phyloP scores from a whole-genome alignment of 139 green algal species.

The Mesostigma viride region DNA sequence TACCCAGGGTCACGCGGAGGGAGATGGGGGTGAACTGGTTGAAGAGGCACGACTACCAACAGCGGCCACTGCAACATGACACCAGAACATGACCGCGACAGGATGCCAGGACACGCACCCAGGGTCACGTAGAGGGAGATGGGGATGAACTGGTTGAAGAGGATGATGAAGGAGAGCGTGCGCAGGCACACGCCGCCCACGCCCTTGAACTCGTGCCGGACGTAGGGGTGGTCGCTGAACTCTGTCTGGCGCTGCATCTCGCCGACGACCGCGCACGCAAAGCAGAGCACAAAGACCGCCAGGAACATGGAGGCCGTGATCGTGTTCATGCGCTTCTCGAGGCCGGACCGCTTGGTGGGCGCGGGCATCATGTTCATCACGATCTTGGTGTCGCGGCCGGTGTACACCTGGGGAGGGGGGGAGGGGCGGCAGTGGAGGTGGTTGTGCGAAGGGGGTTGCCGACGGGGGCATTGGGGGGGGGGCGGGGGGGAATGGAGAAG shows the following conservation, averaged over 20 bases:
- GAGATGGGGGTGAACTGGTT: no score
- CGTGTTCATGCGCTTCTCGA: conserved; percentile 30
- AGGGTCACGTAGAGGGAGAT: conserved; percentile 87
- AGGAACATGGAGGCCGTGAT: conserved; percentile 35
- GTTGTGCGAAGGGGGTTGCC: no score
- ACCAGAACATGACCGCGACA: no score
- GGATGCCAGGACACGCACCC: no score
- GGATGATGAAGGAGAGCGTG: neutral
- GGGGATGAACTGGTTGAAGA: conserved; percentile 70
- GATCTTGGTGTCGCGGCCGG: conserved; percentile 67
- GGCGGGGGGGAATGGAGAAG: no score
- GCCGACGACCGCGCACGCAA: neutral
- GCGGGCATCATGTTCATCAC: conserved; percentile 58
- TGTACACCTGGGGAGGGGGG: conserved; percentile 71
- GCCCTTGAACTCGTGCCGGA: neutral
- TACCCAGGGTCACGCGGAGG: conserved; percentile 74
- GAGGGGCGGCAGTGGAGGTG: no score
- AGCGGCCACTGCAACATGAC: no score
- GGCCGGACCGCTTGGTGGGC: conserved; percentile 45
- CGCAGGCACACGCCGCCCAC: neutral
- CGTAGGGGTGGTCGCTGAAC: neutral
- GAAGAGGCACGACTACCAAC: no score
- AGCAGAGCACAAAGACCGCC: conserved; percentile 35
- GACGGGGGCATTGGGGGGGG: no score
- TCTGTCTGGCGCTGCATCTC: neutral